Percentiles rank a stretch among this genome's conserved stretches.
phyloP scores from a whole-genome alignment of 345 rosid genomes.

The Heritiera littoralis region DNA sequence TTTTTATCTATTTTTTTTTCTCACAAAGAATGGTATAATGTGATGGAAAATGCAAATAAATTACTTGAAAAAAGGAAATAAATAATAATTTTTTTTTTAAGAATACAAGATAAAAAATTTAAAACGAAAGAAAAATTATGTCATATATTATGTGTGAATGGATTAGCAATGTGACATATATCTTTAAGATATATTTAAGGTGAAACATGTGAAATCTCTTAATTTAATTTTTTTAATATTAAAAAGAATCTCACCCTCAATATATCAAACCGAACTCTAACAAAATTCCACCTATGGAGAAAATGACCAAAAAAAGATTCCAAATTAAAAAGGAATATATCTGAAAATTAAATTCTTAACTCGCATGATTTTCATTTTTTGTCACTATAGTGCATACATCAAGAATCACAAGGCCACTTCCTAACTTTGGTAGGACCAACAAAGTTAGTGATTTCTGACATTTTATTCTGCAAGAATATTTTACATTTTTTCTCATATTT shows the following conservation, averaged over 20 bases:
- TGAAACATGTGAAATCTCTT: too few relatives aligned
- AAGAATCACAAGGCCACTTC: neutral
- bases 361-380: neutral
- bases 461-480: neutral
- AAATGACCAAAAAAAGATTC: neutral
- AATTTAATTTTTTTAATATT: neutral
- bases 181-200: too few relatives aligned
- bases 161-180: too few relatives aligned
- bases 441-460: neutral
- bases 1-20: too few relatives aligned
- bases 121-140: too few relatives aligned
- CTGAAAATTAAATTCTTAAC: neutral
- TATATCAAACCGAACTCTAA: too few relatives aligned
- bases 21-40: too few relatives aligned
- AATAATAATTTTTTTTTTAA: too few relatives aligned
- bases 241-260: too few relatives aligned
- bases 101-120: too few relatives aligned
- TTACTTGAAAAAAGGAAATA: neutral
- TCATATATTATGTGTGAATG: too few relatives aligned
- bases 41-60: too few relatives aligned
- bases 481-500: neutral
- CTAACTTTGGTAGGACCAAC: conserved; percentile 13
- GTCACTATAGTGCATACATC: neutral
- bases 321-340: neutral
- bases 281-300: neutral